A percentile compares a stretch with the other conserved stretches of the same genome.
Evolutionary conservation across 768 basidiomycete genomes (phyloP).

Genomic region (Boletales sp.): DNA sequence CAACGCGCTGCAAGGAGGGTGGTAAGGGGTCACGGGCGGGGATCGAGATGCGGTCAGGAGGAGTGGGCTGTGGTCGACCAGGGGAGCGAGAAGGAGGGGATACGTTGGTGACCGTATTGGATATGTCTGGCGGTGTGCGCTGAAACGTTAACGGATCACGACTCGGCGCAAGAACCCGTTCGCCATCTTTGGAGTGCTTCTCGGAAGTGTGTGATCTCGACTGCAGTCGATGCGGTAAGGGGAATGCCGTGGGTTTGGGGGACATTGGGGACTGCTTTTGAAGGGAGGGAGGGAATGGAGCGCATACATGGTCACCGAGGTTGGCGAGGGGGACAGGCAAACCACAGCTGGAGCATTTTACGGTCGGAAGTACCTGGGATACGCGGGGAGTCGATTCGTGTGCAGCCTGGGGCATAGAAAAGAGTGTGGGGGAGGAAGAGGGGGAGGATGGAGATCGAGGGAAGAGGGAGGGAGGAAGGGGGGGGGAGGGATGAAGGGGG

Average conservation of each 20-base stretch:
- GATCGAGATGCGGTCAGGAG: constrained; percentile 13
- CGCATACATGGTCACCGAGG: constrained; percentile 78
- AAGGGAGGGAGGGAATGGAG: constrained; percentile 40
- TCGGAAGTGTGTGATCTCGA: constrained; percentile 20
- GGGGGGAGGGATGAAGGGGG: constrained; percentile 13
- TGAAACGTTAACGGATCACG: constrained; percentile 30
- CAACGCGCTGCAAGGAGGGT: constrained; percentile 11
- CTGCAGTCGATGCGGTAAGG: constrained; percentile 51
- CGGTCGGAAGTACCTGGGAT: constrained; percentile 74
- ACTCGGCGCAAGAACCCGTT: constrained; percentile 7
- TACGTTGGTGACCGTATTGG: constrained; percentile 2
- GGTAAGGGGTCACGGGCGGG: constrained; percentile 16
- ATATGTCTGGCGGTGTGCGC: constrained; percentile 22
- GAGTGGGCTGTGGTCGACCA: constrained; percentile 2
- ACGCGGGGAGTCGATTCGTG: constrained; percentile 20
- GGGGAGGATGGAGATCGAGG: not conserved
- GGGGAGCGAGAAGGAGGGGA: not conserved
- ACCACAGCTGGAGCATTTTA: constrained; percentile 82
- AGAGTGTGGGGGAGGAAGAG: constrained; percentile 6
- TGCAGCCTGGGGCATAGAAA: constrained; percentile 24
- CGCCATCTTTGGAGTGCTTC: constrained; percentile 4
- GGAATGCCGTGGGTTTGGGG: constrained; percentile 39
- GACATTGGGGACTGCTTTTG: constrained; percentile 33
- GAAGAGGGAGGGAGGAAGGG: constrained; percentile 1
- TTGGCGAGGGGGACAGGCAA: constrained; percentile 65